Conservation (phyloP, 768 basidiomycete genomes). For the Suillus subaureus region DNA sequence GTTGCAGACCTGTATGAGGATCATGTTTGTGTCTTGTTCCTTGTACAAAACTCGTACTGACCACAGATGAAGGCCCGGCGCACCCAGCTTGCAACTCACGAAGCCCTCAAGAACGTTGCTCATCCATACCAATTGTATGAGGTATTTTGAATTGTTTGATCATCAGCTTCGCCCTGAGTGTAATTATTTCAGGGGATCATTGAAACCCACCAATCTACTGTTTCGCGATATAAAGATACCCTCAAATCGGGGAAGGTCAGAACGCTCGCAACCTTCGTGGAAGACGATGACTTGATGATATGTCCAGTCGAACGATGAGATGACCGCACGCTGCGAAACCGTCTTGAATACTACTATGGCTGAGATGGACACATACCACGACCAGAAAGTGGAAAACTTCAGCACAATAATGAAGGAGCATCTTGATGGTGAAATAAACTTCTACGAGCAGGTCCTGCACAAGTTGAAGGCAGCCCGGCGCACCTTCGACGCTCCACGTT, state of each 20-base stretch:
- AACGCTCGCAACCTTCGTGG: slow-evolving; percentile 5
- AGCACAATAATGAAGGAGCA: slow-evolving; percentile 59
- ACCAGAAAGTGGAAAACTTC: slow-evolving; percentile 75
- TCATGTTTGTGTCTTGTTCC: slow-evolving; percentile 52
- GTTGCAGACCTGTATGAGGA: slow-evolving; percentile 81
- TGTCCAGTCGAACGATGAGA: slow-evolving; percentile 60
- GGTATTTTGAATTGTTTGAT: slow-evolving; percentile 36
- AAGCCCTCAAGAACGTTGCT: slow-evolving; percentile 72
- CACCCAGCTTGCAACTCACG: slow-evolving; percentile 74
- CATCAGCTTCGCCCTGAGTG: background rate
- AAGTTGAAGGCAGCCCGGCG: slow-evolving; percentile 60
- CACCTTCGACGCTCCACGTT: slow-evolving; percentile 51
- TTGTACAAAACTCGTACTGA: slow-evolving; percentile 12
- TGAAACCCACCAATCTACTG: slow-evolving; percentile 73
- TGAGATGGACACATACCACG: slow-evolving; percentile 81
- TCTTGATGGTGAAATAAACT: slow-evolving; percentile 76
- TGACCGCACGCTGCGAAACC: slow-evolving; percentile 80
- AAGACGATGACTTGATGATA: slow-evolving; percentile 5
- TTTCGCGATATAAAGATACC: slow-evolving; percentile 65
- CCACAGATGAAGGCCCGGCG: slow-evolving; percentile 57
- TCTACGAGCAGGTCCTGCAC: slow-evolving; percentile 70
- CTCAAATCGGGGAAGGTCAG: slow-evolving; percentile 39
- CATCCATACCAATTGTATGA: slow-evolving; percentile 76
- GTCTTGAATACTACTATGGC: slow-evolving; percentile 88
- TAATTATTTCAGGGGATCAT: slow-evolving; percentile 54